Percentiles rank a stretch among this genome's conserved stretches.
These are phyloP conservation scores for Artemisia tridentata DNA, from an alignment of 129 eudicot genomes.

Conservation along the genomic window DNA sequence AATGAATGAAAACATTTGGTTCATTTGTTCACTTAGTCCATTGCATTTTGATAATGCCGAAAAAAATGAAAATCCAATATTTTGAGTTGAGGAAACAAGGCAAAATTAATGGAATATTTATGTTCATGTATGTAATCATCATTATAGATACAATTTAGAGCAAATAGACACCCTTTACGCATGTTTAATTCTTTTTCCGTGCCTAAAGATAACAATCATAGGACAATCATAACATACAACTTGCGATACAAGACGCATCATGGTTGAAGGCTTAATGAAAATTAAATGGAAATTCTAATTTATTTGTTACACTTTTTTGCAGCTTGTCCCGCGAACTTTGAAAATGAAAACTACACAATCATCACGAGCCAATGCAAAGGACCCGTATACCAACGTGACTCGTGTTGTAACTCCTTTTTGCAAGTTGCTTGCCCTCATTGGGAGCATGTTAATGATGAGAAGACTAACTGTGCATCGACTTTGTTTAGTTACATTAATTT, in stretches of 20 bases:
- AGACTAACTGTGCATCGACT: conserved; percentile 56
- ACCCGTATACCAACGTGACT: conserved; percentile 48
- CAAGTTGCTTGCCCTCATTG: conserved; percentile 55
- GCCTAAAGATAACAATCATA: no score
- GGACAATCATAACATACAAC: neutral
- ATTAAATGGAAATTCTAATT: neutral
- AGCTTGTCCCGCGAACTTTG: conserved; percentile 72
- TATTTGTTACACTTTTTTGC: conserved; percentile 8
- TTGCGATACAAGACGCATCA: neutral
- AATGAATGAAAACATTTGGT: neutral
- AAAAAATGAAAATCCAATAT: no score
- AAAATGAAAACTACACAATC: conserved; percentile 69
- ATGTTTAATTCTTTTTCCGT: no score
- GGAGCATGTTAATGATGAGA: conserved; percentile 52
- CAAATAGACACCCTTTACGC: neutral
- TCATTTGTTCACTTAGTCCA: conserved; percentile 16
- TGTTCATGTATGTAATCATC: neutral
- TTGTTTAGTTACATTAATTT: conserved; percentile 68
- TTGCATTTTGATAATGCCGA: neutral
- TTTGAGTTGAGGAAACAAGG: no score
- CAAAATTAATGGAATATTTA: no score
- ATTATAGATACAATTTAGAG: neutral
- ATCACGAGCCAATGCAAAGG: conserved; percentile 87
- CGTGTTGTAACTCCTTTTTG: conserved; percentile 66
- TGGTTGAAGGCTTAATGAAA: neutral